Evolutionary conservation across 2,329 filamentous ascomycete species (phyloP).

Genomic region (Claviceps sp.): DNA sequence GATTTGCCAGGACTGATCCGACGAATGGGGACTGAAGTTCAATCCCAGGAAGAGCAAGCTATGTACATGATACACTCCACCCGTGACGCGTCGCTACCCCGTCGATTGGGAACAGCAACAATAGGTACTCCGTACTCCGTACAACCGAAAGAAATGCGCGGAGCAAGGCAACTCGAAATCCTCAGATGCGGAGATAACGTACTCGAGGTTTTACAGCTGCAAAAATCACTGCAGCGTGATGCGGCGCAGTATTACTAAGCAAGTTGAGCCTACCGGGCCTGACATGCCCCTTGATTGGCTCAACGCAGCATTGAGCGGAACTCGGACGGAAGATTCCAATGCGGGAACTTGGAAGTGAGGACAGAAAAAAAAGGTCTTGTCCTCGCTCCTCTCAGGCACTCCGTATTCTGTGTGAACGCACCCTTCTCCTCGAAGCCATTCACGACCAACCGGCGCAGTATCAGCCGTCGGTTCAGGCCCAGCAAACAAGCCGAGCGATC

Average conservation of each 20-base stretch:
- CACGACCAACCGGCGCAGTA: constrained; percentile 1
- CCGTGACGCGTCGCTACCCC: no score
- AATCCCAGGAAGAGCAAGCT: no score
- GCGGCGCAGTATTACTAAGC: not conserved
- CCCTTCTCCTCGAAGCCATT: not conserved
- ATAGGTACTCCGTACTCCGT: no score
- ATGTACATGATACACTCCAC: no score
- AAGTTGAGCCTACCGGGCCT: not conserved
- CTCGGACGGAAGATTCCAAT: not conserved
- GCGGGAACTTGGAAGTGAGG: not conserved
- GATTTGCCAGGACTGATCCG: no score
- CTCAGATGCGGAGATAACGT: not conserved
- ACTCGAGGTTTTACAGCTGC: not conserved
- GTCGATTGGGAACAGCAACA: no score
- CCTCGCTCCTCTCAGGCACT: not conserved
- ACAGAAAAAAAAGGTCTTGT: not conserved
- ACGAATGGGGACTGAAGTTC: no score
- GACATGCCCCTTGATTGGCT: not conserved
- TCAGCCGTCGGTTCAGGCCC: not conserved
- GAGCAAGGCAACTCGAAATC: not conserved
- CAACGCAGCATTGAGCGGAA: not conserved
- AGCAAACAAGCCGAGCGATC: not conserved
- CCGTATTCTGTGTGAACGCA: not conserved
- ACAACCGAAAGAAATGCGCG: no score
- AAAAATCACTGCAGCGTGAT: not conserved